A percentile compares a stretch with the other conserved stretches of the same genome.
phyloP scores from a whole-genome alignment of 2,329 filamentous ascomycete species.

The Paramyrothecium roridum region DNA sequence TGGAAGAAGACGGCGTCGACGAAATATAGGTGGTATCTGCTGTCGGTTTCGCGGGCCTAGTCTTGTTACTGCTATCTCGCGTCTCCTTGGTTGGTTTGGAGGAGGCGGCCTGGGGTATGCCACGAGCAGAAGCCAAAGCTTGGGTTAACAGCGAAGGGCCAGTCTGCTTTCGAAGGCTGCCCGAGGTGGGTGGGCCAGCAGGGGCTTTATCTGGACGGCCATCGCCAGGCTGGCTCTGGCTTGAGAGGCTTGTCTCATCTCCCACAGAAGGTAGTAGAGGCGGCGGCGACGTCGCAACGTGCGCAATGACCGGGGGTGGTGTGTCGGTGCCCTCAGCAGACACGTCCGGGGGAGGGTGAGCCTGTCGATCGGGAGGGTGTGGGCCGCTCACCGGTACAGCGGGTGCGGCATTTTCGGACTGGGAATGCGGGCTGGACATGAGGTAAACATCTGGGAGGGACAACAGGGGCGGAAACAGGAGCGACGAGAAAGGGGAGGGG shows the following conservation, averaged over 20 bases:
- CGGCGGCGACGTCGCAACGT: not conserved
- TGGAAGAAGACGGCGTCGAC: not conserved
- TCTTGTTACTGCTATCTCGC: not conserved
- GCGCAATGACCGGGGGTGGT: not conserved
- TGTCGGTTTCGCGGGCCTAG: not conserved
- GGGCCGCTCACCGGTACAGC: slow-evolving; percentile 38
- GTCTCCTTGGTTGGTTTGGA: slow-evolving; percentile 6
- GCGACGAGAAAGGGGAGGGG: slow-evolving; percentile 12
- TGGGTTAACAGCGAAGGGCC: slow-evolving; percentile 56
- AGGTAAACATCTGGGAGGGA: slow-evolving; percentile 48
- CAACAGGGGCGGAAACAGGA: slow-evolving; percentile 10
- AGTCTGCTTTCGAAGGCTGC: slow-evolving; percentile 28
- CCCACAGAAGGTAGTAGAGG: not conserved
- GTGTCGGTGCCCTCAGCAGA: slow-evolving; percentile 10
- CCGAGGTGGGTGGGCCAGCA: not conserved
- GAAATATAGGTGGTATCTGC: not conserved
- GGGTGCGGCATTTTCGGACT: slow-evolving; percentile 54
- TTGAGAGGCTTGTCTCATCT: not conserved
- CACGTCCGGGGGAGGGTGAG: slow-evolving; percentile 9
- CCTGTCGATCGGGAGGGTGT: slow-evolving; percentile 4
- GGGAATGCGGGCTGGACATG: slow-evolving; percentile 53
- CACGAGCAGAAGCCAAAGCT: slow-evolving; percentile 56
- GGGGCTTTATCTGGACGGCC: not conserved
- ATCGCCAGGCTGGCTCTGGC: slow-evolving; percentile 11
- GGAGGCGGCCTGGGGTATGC: slow-evolving; percentile 32